Evolutionary conservation across 257 asterid genomes (phyloP), one percentile per base, ranked within the genome.

Genomic region (Prunella vulgaris): DNA sequence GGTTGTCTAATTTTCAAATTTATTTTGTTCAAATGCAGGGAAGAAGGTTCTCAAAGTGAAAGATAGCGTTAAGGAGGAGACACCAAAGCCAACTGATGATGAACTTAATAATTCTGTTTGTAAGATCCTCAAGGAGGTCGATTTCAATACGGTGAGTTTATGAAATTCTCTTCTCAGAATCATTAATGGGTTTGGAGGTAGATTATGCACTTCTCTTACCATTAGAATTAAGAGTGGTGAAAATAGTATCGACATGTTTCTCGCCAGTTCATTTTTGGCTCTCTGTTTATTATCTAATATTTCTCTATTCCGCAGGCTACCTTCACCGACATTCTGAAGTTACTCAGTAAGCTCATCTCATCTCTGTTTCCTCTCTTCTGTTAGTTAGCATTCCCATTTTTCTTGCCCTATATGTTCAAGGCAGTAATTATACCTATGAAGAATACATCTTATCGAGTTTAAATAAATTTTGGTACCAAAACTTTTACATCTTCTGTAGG

Each of bases 311-410:
- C 75, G 84, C 92, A 89, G 99, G 96, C 96, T 53, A 91, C 99
- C 70, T 91, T 90, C 85, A 89, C 97, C 1, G 97, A 94, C 86
- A 91, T 93, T 76, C 79, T 90, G 83, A 88, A 90, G 87, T 78
- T 85, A 69, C 96, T 93, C 20, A 86, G 99, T 93, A 84, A 75
- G 88, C 46, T 57, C 44, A 66, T 27, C 1, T 44, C 13, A 44
- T 15, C 5, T 54, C 51, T 5, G 27, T 46, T 28, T 71, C 15
- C 53, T 21, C 61, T 38, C 20, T 17, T 5, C 12, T 18, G 2
- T 56, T 56, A 12, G 14, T 67, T 3, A 54, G 28, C 52, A 48
- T 60, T 32, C 48, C 48, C 7, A 3, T 42, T 42, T 18, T 13
- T 40, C 10, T 13, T 46, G 37, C 61, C 60, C 37, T 25, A 21